Base-by-base conservation (phyloP, 177 flowering plant species). In the Vitis hybrid region DNA sequence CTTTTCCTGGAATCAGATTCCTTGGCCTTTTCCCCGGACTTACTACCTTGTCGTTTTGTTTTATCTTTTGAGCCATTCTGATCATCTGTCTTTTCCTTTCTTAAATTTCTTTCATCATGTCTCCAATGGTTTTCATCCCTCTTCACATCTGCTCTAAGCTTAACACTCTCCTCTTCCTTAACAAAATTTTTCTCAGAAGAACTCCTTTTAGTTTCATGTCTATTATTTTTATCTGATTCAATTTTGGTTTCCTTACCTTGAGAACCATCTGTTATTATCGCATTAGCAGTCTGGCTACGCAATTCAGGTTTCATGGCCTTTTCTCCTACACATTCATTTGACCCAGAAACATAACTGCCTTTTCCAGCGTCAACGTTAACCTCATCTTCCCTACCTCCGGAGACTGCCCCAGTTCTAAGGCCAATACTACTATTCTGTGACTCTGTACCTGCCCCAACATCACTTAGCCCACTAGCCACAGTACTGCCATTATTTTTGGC, bases 1-100 rank as follows among this genome's bases (percentile, higher is more conserved):
- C 76, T 78, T 74, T 76, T 86, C 70, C 83, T 85, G 14, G 81
- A 78, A 65, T 87, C 86, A 59, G 85, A 71, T 50, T 84, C 90
- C 68, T 77, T 84, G 3, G 72, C 72, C 60, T 72, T 88, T 65
- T 82, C 90, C 19, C 48, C 82, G 71, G 73, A 22, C 74, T 74
- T 81, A 55, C 62, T 62, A 51, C 70, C 80, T 55, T 62, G 73
- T 69, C 82, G 89, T 74, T 78, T 87, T 33, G 12, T 64, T 78
- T 62, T 89, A 56, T 86, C 94, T 76, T 79, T 84, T 15, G 78
- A 82, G 51, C 78, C 81, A 84, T 79, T 80, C 59, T 55, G 73
- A 50, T 82, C 82, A 67, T 82, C 85, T 15, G 29, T 61, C 70
- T 70, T 85, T 20, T 80, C 89, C 75, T 81, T 83, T 61, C 73